Evolutionary conservation across 2,329 filamentous ascomycete genomes (phyloP).

Genomic region (Fusarium domesticum): DNA sequence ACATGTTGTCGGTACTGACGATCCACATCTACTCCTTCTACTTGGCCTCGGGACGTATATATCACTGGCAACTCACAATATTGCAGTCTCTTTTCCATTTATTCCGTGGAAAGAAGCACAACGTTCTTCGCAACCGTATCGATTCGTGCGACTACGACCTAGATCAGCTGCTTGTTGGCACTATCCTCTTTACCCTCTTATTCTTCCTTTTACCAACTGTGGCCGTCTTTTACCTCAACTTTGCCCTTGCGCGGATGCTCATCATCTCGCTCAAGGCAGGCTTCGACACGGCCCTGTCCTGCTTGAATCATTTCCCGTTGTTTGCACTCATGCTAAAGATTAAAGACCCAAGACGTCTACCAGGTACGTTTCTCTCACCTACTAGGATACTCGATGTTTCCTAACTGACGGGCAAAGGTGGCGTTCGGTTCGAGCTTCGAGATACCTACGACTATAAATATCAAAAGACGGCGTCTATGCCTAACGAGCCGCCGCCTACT

Average conservation of each 20-base stretch:
- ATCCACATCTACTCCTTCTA: constrained; percentile 98
- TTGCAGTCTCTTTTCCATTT: constrained; percentile 97
- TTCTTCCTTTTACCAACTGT: constrained; percentile 95
- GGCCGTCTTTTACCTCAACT: constrained; percentile 94
- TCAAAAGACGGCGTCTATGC: constrained; percentile 34
- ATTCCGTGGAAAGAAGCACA: constrained; percentile 96
- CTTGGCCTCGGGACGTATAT: constrained; percentile 92
- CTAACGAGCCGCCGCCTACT: constrained; percentile 57
- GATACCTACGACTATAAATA: constrained; percentile 59
- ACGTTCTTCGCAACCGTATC: constrained; percentile 93
- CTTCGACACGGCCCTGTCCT: constrained; percentile 88
- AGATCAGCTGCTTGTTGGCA: constrained; percentile 92
- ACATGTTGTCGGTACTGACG: constrained; percentile 85
- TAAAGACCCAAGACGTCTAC: constrained; percentile 87
- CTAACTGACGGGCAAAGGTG: constrained; percentile 34
- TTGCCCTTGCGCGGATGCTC: constrained; percentile 88
- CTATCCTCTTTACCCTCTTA: constrained; percentile 91
- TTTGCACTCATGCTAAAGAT: constrained; percentile 95
- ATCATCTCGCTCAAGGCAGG: constrained; percentile 91
- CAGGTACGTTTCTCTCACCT: constrained; percentile 52
- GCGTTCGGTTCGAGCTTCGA: constrained; percentile 86
- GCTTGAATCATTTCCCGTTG: constrained; percentile 93
- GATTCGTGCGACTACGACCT: constrained; percentile 98
- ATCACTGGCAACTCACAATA: constrained; percentile 97
- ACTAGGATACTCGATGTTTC: not conserved